Base-by-base conservation (phyloP, 2,329 filamentous ascomycete species). In the Verticillium alfalfae region DNA sequence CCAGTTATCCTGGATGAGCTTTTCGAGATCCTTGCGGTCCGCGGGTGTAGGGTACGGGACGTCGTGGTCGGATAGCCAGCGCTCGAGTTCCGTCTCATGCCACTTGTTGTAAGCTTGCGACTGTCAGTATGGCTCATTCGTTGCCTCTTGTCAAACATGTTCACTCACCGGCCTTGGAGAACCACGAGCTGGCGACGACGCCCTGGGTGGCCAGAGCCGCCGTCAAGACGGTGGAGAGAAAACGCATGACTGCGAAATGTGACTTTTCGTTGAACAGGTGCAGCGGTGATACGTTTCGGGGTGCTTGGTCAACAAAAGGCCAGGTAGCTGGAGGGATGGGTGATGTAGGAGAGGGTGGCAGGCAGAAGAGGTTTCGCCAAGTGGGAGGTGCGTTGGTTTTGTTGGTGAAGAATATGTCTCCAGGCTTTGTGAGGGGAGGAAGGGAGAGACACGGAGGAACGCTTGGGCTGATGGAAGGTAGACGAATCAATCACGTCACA, bases 61-160 rank as follows among this genome's bases (percentile, higher is more conserved):
- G 74, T 93, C 87, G 78, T 98, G 85, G 73, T 99, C 95, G 36
- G 91, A 91, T 58, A 99, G 87, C 95, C 95, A 99, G 71, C 93
- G 87, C 80, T 99, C 94, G 36, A 99, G 87, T 83, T 99, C 95
- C 26, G 92, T 96, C 81, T 98, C 89, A 71, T 98, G 94, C 95
- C 95, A 99, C 76, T 95, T 97, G 80, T 98, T 97, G 83, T 98
- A 98, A 16, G 89, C 94, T 97, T 71, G 57, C 22, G 63, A 63
- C 65, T 34, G 55, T 58, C 31, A 62, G 60, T 58, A 61, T 38
- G 26, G 10, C n/a, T 58, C 16, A 3, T 26, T 60, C 41, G 57
- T 61, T 15, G 7, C 18, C 13, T 18, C 39, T 55, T 5, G 10
- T 31, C 58, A 56, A 10, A 16, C 31, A 13, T 45, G 16, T 34